A percentile compares a stretch with the other conserved stretches of the same genome.
Evolutionary conservation across 495 filamentous ascomycete species (phyloP).

Genomic region (Thermochaetoides thermophila): DNA sequence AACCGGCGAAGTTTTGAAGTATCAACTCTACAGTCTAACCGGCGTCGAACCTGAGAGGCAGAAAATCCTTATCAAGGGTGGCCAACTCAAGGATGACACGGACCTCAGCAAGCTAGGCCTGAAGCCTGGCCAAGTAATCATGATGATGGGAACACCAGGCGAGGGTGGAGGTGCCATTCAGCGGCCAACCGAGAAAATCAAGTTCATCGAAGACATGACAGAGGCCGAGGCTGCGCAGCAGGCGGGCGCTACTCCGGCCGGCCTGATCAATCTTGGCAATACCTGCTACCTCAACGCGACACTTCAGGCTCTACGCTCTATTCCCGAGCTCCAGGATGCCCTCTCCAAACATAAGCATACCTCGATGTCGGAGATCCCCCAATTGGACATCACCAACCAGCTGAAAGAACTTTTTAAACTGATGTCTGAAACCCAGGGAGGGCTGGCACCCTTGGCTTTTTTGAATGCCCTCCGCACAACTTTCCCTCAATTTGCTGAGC

Average conservation of each 20-base stretch:
- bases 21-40: slow-evolving; percentile 85
- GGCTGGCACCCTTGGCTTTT: slow-evolving; percentile 75
- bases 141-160: slow-evolving; percentile 92
- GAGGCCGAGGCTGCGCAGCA: slow-evolving; percentile 77
- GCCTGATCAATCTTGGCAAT: slow-evolving; percentile 85
- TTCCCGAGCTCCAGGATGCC: slow-evolving; percentile 82
- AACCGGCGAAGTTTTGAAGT: slow-evolving; percentile 86
- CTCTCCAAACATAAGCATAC: slow-evolving; percentile 49
- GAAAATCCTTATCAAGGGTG: slow-evolving; percentile 87
- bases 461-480: slow-evolving; percentile 62
- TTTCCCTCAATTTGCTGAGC: slow-evolving; percentile 92
- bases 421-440: slow-evolving; percentile 84
- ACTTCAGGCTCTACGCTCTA: slow-evolving; percentile 70
- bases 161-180: slow-evolving; percentile 44
- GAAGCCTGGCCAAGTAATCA: slow-evolving; percentile 75
- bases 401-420: slow-evolving; percentile 81
- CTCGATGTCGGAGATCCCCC: slow-evolving; percentile 16
- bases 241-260: slow-evolving; percentile 74
- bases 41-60: slow-evolving; percentile 93
- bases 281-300: slow-evolving; percentile 98
- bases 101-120: slow-evolving; percentile 68
- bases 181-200: slow-evolving; percentile 66
- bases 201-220: slow-evolving; percentile 95
- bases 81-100: slow-evolving; percentile 89
- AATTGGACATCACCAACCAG: slow-evolving; percentile 61